A percentile compares a stretch with the other conserved stretches of the same genome.
Conservation (phyloP, 2,329 filamentous ascomycete genomes). For the Raffaelea albimanens region DNA sequence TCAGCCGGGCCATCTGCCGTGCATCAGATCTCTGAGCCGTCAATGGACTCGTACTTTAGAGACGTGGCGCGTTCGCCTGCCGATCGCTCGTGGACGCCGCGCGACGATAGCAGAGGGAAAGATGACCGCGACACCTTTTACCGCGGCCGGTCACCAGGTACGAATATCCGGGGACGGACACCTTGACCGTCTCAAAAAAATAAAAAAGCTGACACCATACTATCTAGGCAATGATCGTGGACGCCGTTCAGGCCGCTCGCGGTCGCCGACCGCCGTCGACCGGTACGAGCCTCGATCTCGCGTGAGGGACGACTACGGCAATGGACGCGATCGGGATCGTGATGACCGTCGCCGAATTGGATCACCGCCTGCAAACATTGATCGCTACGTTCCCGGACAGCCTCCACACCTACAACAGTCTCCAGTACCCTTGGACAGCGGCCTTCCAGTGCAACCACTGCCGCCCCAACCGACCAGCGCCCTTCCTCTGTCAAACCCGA, state of each 20-base stretch:
- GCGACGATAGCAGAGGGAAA: slow-evolving; percentile 42
- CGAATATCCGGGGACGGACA: slow-evolving; percentile 18
- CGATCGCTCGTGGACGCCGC: slow-evolving; percentile 40
- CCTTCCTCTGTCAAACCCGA: slow-evolving; percentile 46
- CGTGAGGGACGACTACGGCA: slow-evolving; percentile 54
- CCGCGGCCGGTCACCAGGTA: slow-evolving; percentile 62
- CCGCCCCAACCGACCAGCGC: slow-evolving; percentile 53
- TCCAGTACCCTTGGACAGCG: slow-evolving; percentile 45
- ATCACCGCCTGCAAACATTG: slow-evolving; percentile 62
- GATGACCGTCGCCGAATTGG: slow-evolving; percentile 55
- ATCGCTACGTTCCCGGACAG: slow-evolving; percentile 75
- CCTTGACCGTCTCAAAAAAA: background rate
- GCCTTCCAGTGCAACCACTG: slow-evolving; percentile 59
- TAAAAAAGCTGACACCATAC: background rate
- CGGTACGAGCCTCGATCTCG: slow-evolving; percentile 65
- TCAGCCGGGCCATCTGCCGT: background rate
- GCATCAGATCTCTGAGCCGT: background rate
- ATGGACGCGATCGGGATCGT: slow-evolving; percentile 26
- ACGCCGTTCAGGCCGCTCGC: slow-evolving; percentile 53
- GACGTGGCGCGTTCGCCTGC: slow-evolving; percentile 44
- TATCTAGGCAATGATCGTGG: slow-evolving; percentile 43
- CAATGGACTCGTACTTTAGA: slow-evolving; percentile 50
- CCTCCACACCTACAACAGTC: slow-evolving; percentile 33
- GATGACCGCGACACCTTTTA: slow-evolving; percentile 53
- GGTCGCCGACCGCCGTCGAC: slow-evolving; percentile 63